A percentile compares a stretch with the other conserved stretches of the same genome.
Conservation (phyloP, 257 asterid genomes). For the Penstemon eatonii region DNA sequence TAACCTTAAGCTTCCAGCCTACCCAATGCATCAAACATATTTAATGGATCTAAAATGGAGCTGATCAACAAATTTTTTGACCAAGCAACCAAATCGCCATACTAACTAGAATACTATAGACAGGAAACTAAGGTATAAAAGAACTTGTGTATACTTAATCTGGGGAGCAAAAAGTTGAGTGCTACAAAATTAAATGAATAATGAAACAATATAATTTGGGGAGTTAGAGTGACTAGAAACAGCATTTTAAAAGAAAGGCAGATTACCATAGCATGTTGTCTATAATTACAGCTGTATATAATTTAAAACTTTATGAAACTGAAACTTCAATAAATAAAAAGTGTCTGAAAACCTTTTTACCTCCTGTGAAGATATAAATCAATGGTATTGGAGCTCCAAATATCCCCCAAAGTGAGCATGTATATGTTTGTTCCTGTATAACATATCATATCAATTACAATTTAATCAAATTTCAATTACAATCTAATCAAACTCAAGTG, state of each 20-base stretch:
- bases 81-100: neutral
- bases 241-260: conserved; percentile 3
- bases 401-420: conserved; percentile 88
- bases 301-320: neutral
- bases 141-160: conserved; percentile 7
- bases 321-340: neutral
- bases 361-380: conserved; percentile 93
- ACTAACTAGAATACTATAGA: too few species aligned
- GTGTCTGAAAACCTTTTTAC: conserved; percentile 33
- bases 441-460: conserved; percentile 12
- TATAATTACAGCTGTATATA: neutral
- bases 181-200: neutral
- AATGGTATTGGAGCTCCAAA: conserved; percentile 90
- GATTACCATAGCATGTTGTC: neutral
- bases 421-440: conserved; percentile 71
- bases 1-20: neutral
- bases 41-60: neutral
- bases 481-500: conserved; percentile 3
- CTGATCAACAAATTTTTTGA: neutral
- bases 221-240: neutral
- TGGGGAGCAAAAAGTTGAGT: too few species aligned
- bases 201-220: neutral
- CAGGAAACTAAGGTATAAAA: neutral
- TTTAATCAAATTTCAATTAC: neutral
- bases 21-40: conserved; percentile 4